Base-by-base conservation (phyloP, 1,284 basidiomycete species). In the Trichosporon coremiiforme region DNA sequence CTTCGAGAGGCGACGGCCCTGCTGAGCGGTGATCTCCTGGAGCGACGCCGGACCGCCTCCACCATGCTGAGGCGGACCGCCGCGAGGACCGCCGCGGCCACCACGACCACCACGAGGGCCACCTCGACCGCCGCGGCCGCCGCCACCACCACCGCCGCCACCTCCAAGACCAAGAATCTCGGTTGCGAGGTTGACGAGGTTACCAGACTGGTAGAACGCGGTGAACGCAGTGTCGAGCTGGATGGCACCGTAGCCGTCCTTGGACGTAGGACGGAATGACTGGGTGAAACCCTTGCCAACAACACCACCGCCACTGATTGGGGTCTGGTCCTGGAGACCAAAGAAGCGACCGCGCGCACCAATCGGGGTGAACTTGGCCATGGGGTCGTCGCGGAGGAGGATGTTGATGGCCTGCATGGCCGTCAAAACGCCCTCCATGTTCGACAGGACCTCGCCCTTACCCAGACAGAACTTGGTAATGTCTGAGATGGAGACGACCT, bases 161-260 rank as follows among this genome's bases (percentile, higher is more conserved):
- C 75, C 77, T 15, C 57, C 57, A 20, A 77, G 65, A 41, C 75
- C 76, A 53, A 82, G 77, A 12, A 83, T 55, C 45, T 76, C 70
- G 10, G 75, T 72, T 20, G 77, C 74, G 36, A 82, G 75, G 6
- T 81, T 75, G 66, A 53, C 62, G 13, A 84, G 73, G 45, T 71
- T 74, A 4, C 83, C 83, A 5, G 79, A 72, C 55, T 77, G 71
- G 67, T 82, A 73, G 68, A 84, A 82, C 2, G 83, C 82, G 1
- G 81, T 81, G 73, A 81, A 82, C 1, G 83, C 83, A 22, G 78
- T 81, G 74, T 84, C 82, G 57, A 84, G 73, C 79, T 82, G 80
- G 33, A 79, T 70, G 6, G 77, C 77, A 0, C 77, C 78, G 33
- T 73, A 36, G 10, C 74, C 75, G 45, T 70, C 71, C 29, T 62